These are phyloP conservation scores for Forsythia suspensa DNA, from an alignment of 257 asterid genomes.

Conservation along the genomic window DNA sequence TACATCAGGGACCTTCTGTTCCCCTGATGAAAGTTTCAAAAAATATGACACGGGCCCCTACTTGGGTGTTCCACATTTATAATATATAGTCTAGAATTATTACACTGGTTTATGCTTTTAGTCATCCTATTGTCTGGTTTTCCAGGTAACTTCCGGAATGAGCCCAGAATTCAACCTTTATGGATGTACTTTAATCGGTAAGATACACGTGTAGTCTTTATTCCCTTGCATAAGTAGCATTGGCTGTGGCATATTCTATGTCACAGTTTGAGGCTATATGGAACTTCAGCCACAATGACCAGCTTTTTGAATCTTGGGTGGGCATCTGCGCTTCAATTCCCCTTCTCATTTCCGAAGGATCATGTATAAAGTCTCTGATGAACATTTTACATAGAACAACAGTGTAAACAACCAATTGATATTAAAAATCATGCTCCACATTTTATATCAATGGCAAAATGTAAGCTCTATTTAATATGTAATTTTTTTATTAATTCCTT, in stretches of 20 bases:
- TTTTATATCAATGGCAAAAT: neutral
- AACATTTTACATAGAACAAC: neutral
- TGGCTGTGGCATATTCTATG: neutral
- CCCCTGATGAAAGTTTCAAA: neutral
- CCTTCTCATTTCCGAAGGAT: neutral
- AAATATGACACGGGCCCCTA: neutral
- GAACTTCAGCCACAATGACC: neutral
- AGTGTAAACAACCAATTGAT: neutral
- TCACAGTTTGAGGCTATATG: neutral
- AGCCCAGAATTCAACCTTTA: slow-evolving; percentile 76
- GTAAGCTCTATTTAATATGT: neutral
- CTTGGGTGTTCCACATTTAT: neutral
- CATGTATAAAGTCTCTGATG: neutral
- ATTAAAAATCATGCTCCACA: neutral
- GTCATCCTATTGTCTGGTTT: slow-evolving; percentile 16
- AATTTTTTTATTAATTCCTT: neutral
- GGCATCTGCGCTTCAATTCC: neutral
- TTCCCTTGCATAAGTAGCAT: slow-evolving; percentile 2
- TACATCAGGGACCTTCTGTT: neutral
- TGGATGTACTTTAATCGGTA: slow-evolving; percentile 85
- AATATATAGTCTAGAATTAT: slow-evolving; percentile 6
- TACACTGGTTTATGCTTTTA: slow-evolving; percentile 1
- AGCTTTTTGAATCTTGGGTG: slow-evolving; percentile 6
- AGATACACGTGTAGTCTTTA: slow-evolving; percentile 3
- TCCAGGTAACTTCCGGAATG: slow-evolving; percentile 92